Base-by-base conservation (phyloP, 2,329 filamentous ascomycete species). In the Graphilbum fragrans region DNA sequence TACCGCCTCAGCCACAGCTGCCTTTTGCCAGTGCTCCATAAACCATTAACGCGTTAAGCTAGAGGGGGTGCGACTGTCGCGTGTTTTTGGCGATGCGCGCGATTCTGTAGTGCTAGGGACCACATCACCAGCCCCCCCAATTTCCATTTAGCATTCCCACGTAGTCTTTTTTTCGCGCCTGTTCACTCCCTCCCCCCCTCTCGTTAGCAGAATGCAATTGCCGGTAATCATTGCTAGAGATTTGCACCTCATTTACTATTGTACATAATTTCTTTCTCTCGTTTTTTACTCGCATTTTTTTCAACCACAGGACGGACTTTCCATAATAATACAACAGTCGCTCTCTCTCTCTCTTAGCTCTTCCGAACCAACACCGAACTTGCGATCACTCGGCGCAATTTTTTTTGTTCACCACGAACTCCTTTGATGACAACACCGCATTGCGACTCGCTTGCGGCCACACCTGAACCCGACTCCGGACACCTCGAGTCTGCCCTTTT, bases 111-210 rank as follows among this genome's bases (percentile, higher is more conserved):
- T 31, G 29, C 11, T 5, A 33, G 18, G 17, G 21, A n/a, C 29
- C 31, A n/a, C 27, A 33, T 39, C 35, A n/a, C 44, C 44, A 45
- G 41, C 44, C 44, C 38, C 44, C 44, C 31, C 32, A 42, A 37
- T 45, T 43, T 41, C 35, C 20, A 18, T 18, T n/a, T n/a, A 33
- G 17, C 32, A 34, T 18, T 34, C n/a, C 16, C 17, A 17, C 32
- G 25, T 14, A 29, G 8, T 29, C 14, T 29, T 29, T 29, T 29
- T 14, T 29, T 29, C 25, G 14, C 8, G n/a, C n/a, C n/a, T n/a
- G n/a, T 31, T 31, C n/a, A 16, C 4, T 34, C 17, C 32, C 10
- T 17, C 32, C 32, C 16, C 16, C 31, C 31, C 31, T n/a, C 16
- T 32, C 31, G 10, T n/a, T n/a, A n/a, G 10, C 8, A 11, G 16